Conservation (phyloP, 2,329 filamentous ascomycete genomes). For the Penicillium sumatraense region DNA sequence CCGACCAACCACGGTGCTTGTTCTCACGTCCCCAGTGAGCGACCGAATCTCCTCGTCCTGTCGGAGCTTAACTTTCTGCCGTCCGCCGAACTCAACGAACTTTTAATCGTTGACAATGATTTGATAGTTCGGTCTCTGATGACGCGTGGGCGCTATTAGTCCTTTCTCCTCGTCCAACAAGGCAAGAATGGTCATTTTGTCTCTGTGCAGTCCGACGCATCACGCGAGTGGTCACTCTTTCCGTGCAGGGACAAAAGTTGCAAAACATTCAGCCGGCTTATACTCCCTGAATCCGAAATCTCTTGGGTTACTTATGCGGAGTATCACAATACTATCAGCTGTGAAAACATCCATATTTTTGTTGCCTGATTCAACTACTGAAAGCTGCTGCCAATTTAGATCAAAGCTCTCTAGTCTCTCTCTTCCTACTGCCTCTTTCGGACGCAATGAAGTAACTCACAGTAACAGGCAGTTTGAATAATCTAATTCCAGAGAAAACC, state of each 20-base stretch:
- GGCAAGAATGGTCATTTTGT: too few species aligned
- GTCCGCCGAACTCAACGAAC: not conserved
- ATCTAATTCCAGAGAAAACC: too few species aligned
- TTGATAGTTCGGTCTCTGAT: not conserved
- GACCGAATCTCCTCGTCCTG: slow-evolving; percentile 8
- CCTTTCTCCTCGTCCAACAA: not conserved
- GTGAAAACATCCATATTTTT: too few species aligned
- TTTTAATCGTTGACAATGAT: slow-evolving; percentile 18
- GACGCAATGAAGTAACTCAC: too few species aligned
- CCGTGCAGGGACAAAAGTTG: slow-evolving; percentile 1
- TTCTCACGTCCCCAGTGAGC: slow-evolving; percentile 4
- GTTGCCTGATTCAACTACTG: too few species aligned
- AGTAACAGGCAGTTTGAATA: too few species aligned
- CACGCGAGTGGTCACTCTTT: not conserved
- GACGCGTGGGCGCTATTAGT: not conserved
- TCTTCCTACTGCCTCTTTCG: too few species aligned
- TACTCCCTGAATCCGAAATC: not conserved
- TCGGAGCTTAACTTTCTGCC: slow-evolving; percentile 5
- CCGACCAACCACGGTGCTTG: slow-evolving; percentile 4
- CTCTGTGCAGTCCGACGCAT: not conserved
- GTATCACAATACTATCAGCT: too few species aligned
- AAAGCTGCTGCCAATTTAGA: too few species aligned
- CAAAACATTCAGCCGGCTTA: slow-evolving; percentile 2
- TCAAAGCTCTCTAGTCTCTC: too few species aligned
- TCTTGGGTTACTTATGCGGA: not conserved